Conservation (phyloP, 2,329 filamentous ascomycete genomes). For the Mycosphaerelloides madeirae region DNA sequence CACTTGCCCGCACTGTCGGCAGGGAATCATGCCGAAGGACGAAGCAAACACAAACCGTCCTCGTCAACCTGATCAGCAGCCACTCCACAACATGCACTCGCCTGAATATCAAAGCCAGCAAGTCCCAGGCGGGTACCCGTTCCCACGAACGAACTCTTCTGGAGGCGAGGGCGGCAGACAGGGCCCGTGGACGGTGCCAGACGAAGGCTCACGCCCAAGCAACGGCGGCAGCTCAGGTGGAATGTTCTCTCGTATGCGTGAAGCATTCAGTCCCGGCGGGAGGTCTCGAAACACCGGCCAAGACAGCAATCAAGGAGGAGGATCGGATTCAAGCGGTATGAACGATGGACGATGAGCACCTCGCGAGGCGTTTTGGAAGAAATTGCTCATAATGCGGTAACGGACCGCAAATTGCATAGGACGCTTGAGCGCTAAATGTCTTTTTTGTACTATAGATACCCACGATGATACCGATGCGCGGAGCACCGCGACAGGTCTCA, state of each 20-base stretch:
- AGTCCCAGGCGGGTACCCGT: constrained; percentile 20
- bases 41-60: constrained; percentile 17
- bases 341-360: too few relatives aligned
- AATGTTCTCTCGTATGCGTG: constrained; percentile 31
- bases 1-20: constrained; percentile 79
- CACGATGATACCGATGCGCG: too few relatives aligned
- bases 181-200: constrained; percentile 18
- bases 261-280: constrained; percentile 24
- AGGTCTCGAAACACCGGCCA: constrained; percentile 1
- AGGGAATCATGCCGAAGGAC: constrained; percentile 43
- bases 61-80: constrained; percentile 26
- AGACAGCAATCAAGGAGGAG: not conserved
- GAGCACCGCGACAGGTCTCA: too few relatives aligned
- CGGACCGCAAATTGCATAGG: too few relatives aligned
- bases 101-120: constrained; percentile 19
- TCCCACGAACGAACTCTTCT: constrained; percentile 14
- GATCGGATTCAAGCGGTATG: not conserved
- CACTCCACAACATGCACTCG: constrained; percentile 27
- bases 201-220: constrained; percentile 16
- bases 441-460: too few relatives aligned
- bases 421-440: too few relatives aligned
- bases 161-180: constrained; percentile 13
- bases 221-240: constrained; percentile 15
- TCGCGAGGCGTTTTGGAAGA: too few relatives aligned
- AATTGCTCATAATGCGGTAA: too few relatives aligned